phyloP scores from a whole-genome alignment of 306 rosid species.

The Adenanthera pavonina region DNA sequence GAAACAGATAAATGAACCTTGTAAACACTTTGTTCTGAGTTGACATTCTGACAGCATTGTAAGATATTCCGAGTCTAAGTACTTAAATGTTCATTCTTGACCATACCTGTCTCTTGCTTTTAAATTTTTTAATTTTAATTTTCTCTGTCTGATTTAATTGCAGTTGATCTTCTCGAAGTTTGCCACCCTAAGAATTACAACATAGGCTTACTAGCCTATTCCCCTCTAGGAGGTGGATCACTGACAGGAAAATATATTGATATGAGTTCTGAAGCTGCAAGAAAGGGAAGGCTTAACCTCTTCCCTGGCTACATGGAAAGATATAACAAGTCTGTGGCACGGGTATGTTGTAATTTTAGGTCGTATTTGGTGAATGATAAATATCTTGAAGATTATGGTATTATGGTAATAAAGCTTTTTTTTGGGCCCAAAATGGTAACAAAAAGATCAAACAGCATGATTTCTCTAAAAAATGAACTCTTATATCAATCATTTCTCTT shows the following conservation, averaged over 20 bases:
- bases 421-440: background rate
- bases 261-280: slow-evolving; percentile 61
- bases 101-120: background rate
- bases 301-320: slow-evolving; percentile 92
- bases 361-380: slow-evolving; percentile 16
- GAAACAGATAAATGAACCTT: background rate
- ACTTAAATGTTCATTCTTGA: background rate
- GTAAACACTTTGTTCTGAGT: background rate
- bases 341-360: slow-evolving; percentile 51
- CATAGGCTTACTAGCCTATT: slow-evolving; percentile 81
- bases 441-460: slow-evolving; percentile 2
- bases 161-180: slow-evolving; percentile 91
- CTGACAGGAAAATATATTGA: slow-evolving; percentile 85
- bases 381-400: slow-evolving; percentile 15
- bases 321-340: slow-evolving; percentile 72
- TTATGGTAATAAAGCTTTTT: background rate
- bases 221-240: slow-evolving; percentile 82
- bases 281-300: slow-evolving; percentile 76
- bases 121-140: slow-evolving; percentile 18
- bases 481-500: background rate
- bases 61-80: background rate
- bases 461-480: background rate
- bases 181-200: slow-evolving; percentile 86
- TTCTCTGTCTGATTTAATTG: slow-evolving; percentile 38
- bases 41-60: background rate